phyloP scores from a whole-genome alignment of 768 basidiomycete species.

The Collybia nuda region DNA sequence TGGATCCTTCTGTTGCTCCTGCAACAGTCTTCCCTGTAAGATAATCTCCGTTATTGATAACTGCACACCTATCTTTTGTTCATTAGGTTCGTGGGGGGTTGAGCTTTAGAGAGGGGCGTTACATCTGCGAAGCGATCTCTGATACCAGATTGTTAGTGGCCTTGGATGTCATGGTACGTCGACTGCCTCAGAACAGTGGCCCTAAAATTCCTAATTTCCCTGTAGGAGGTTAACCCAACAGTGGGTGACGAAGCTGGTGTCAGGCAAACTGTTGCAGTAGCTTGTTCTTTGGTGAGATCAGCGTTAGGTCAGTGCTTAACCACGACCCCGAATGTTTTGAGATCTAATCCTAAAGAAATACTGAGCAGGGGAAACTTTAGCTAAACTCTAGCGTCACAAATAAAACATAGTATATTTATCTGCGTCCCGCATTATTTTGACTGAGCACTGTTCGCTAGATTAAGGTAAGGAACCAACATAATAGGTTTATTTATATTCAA shows the following conservation, averaged over 20 bases:
- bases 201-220: not conserved
- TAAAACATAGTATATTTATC: no score
- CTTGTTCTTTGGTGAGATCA: slow-evolving; percentile 79
- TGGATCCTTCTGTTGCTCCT: slow-evolving; percentile 93
- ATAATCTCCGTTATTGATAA: not conserved
- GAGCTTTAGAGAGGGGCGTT: slow-evolving; percentile 98
- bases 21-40: slow-evolving; percentile 88
- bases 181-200: not conserved
- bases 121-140: slow-evolving; percentile 89
- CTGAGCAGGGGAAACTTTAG: slow-evolving; percentile 41
- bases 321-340: not conserved
- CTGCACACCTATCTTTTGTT: slow-evolving; percentile 6
- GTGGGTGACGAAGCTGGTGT: slow-evolving; percentile 74
- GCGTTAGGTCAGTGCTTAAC: slow-evolving; percentile 63
- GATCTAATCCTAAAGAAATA: not conserved
- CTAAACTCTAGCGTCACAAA: no score
- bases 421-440: no score
- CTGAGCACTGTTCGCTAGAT: no score
- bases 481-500: no score
- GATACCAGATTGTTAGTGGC: slow-evolving; percentile 93
- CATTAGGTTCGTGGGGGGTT: slow-evolving; percentile 86
- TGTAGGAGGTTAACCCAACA: slow-evolving; percentile 94
- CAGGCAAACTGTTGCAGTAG: slow-evolving; percentile 86
- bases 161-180: slow-evolving; percentile 86
- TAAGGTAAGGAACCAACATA: no score